Base-by-base conservation (phyloP, 2,329 filamentous ascomycete species). In the Keithomyces neogunnii region DNA sequence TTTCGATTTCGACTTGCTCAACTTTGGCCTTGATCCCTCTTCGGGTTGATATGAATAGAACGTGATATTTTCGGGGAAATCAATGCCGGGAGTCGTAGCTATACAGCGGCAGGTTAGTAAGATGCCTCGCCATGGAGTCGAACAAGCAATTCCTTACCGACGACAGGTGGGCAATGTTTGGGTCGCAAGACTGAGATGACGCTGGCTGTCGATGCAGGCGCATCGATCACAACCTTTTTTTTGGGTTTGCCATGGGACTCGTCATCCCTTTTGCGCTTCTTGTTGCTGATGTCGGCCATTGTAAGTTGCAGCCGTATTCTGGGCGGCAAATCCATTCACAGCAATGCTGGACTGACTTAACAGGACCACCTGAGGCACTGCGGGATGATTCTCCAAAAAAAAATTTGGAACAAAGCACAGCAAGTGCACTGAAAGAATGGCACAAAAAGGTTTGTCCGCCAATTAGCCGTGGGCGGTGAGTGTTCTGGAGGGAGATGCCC, bases 241-340 rank as follows among this genome's bases (percentile, higher is more conserved):
- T 76, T 74, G 29, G 71, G 65, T 51, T 72, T 73, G 2, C 66
- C 62, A 2, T 63, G 60, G 39, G 65, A 61, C 9, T 73, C 71
- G 38, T 69, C 69, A 19, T 69, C 67, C 54, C 76, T 71, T 67
- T 82, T 82, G 52, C 79, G 71, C 66, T 83, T 82, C 62, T 76
- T 76, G 52, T 60, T 66, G 53, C 63, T 69, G 39, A 61, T 52
- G 46, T 69, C 66, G 33, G 65, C 66, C 72, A 75, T 76, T 38
- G 29, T 51, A 29, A 40, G 32, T 6, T 11, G 3, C 42, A 50
- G n/a, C 3, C 19, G 19, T 19, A 19, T 19, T 19, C 19, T 19
- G 19, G 19, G 19, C 19, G 19, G 19, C 19, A 19, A 19, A 19
- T 19, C 19, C 1, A 19, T 19, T 19, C 19, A 19, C 19, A 19